Evolutionary conservation across 345 rosid genomes (phyloP).

Genomic region (Camelina laxa): DNA sequence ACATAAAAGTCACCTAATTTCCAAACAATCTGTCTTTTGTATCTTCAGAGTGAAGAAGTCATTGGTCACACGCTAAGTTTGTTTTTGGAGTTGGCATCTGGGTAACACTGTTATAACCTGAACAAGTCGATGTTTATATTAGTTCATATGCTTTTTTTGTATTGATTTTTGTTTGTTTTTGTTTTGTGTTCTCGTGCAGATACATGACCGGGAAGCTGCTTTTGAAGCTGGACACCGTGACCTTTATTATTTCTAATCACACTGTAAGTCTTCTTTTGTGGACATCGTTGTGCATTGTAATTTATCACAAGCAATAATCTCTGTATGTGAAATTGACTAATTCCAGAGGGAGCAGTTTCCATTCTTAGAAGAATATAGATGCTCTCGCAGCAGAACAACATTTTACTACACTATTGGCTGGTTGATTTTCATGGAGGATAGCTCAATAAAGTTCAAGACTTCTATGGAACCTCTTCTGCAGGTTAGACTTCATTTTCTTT

Average conservation of each 20-base stretch:
- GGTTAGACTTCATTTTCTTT: slow-evolving; percentile 46
- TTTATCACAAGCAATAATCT: slow-evolving; percentile 17
- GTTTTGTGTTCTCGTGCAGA: slow-evolving; percentile 50
- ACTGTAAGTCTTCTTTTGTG: slow-evolving; percentile 62
- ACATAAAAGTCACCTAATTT: slow-evolving; percentile 21
- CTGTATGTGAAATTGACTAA: slow-evolving; percentile 23
- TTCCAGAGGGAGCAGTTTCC: slow-evolving; percentile 97
- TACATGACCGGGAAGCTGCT: slow-evolving; percentile 99
- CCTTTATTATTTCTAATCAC: slow-evolving; percentile 92
- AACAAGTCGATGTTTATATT: neutral
- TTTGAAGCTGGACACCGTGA: slow-evolving; percentile 86
- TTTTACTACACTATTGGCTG: slow-evolving; percentile 95
- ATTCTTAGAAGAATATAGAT: slow-evolving; percentile 86
- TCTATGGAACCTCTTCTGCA: slow-evolving; percentile 95
- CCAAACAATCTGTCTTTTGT: slow-evolving; percentile 34
- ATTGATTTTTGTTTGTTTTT: slow-evolving; percentile 8
- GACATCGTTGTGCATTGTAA: slow-evolving; percentile 23
- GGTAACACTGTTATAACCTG: slow-evolving; percentile 57
- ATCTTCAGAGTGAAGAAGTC: slow-evolving; percentile 85
- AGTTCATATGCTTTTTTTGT: slow-evolving; percentile 19
- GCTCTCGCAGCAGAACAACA: slow-evolving; percentile 95
- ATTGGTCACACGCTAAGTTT: slow-evolving; percentile 93
- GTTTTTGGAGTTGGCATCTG: slow-evolving; percentile 94
- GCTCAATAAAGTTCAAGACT: slow-evolving; percentile 92
- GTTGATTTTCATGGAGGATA: slow-evolving; percentile 97